Base-by-base conservation (phyloP, 305 asterid genomes). In the Coffea humblotiana region DNA sequence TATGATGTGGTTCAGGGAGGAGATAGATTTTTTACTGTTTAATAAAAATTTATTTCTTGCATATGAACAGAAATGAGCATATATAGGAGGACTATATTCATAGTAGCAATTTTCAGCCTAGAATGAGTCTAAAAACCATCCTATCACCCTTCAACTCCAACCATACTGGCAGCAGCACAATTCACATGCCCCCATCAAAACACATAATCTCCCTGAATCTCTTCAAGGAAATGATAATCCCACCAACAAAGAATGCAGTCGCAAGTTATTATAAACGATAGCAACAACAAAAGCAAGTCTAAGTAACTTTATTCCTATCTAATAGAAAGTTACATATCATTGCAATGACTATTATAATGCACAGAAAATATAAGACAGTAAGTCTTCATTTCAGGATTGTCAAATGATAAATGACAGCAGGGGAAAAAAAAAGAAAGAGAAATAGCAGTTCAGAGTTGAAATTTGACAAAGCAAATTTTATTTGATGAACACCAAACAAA, bases 391-490 rank as follows among this genome's bases (percentile, higher is more conserved):
- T 6, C 16, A 75, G 51, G 35, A 14, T 32, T 19, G 40, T 3
- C 49, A 10, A 18, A 12, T 71, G 6, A 65, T 27, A 35, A 8
- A 64, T 48, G 27, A 40, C 25, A 61, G 51, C 13, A n/a, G 40
- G 15, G 48, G 10, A 5, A 65, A 47, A 6, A 47, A 11, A 8
- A 23, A 27, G 48, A 18, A 5, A 65, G 27, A 12, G 29, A 11
- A 8, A 77, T 43, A 66, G 74, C 79, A 70, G 72, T 19, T 43
- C 51, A 79, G 49, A 47, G 54, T 49, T 60, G 58, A 63, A 76
- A 81, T 74, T 56, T 65, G 64, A 73, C n/a, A 37, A 48, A 10
- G 81, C 43, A 70, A 66, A 76, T 23, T n/a, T 71, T 6, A 43
- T n/a, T 71, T 43, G 48, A 54, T 75, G 58, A 56, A 37, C 47